A percentile compares a stretch with the other conserved stretches of the same genome.
Evolutionary conservation across 305 asterid genomes (phyloP).

Genomic region (Coffea humblotiana): DNA sequence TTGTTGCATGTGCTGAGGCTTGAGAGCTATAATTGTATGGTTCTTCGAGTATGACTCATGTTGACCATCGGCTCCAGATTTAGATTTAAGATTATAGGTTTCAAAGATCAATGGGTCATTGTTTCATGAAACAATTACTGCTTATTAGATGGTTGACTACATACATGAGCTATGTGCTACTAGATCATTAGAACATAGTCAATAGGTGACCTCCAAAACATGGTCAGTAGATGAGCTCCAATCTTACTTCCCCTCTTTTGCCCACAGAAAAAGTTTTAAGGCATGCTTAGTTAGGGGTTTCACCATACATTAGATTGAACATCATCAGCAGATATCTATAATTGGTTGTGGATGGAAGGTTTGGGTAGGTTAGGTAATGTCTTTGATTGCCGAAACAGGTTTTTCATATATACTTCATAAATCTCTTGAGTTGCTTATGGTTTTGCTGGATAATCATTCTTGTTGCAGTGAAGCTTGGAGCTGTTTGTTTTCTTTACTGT

Average conservation of each 20-base stretch:
- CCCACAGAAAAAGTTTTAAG: neutral
- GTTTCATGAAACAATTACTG: neutral
- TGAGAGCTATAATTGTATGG: neutral
- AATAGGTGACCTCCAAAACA: neutral
- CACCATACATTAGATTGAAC: neutral
- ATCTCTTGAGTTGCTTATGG: neutral
- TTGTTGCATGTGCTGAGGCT: neutral
- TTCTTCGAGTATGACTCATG: neutral
- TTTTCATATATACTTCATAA: neutral
- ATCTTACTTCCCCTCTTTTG: neutral
- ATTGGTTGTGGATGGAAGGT: neutral
- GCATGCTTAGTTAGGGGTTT: neutral
- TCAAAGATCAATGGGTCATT: neutral
- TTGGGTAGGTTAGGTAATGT: neutral
- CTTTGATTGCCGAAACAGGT: neutral
- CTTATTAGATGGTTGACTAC: neutral
- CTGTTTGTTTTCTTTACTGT: neutral
- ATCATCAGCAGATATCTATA: neutral
- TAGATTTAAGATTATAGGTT: neutral
- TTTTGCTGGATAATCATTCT: neutral
- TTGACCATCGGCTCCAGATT: neutral
- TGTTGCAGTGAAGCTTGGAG: neutral
- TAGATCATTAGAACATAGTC: neutral
- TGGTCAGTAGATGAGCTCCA: neutral
- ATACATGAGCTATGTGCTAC: neutral